These are phyloP conservation scores for Erysimum cheiri DNA, from an alignment of 441 rosid genomes.

Conservation along the genomic window DNA sequence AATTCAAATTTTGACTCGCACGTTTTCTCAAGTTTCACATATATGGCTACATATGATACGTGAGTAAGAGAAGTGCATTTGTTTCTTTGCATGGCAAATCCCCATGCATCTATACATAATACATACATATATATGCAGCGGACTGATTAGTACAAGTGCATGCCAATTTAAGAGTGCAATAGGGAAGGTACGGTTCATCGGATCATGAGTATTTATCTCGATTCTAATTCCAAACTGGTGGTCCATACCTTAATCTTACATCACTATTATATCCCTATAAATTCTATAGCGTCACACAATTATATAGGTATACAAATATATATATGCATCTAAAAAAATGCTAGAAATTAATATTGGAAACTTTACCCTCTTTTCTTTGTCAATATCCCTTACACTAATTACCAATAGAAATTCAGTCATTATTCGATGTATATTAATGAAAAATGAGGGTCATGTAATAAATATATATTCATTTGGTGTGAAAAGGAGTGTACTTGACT, in stretches of 20 bases:
- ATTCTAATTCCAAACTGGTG: conserved; percentile 41
- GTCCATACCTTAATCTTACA: conserved; percentile 43
- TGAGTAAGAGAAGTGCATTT: conserved; percentile 40
- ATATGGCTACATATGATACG: conserved; percentile 40
- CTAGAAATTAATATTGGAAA: conserved; percentile 7
- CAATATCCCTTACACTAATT: conserved; percentile 20
- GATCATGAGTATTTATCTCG: conserved; percentile 42
- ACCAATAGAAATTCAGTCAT: conserved; percentile 10
- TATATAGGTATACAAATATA: neutral
- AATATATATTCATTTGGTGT: no score
- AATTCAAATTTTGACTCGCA: conserved; percentile 32
- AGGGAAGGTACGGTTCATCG: conserved; percentile 43
- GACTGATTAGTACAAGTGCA: conserved; percentile 47
- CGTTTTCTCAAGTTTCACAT: conserved; percentile 42
- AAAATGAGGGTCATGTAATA: no score
- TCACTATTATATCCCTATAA: conserved; percentile 30
- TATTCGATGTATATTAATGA: conserved; percentile 35
- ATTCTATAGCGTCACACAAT: conserved; percentile 7
- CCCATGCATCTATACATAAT: conserved; percentile 32
- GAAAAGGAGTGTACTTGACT: no score
- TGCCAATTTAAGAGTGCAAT: conserved; percentile 38
- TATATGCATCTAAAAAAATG: neutral
- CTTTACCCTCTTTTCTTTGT: conserved; percentile 8
- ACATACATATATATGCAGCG: conserved; percentile 20
- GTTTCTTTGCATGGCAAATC: conserved; percentile 46